Evolutionary conservation across 805 yeast species (phyloP).

Genomic region (Saturnispora quitensis): DNA sequence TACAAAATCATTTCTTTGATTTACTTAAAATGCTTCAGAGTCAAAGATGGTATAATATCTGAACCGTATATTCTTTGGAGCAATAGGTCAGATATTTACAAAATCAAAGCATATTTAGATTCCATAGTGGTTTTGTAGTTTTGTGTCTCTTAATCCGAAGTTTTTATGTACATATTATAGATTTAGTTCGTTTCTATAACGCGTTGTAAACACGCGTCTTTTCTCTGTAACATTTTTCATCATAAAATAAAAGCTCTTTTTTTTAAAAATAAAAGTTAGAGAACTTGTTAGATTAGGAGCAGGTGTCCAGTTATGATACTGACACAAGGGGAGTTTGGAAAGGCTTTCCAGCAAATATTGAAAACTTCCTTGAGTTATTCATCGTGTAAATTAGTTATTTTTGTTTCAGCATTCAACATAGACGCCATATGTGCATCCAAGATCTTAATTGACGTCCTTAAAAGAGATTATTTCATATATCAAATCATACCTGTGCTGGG

Average conservation of each 20-base stretch:
- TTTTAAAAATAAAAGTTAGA: background rate
- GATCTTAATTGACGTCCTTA: slow-evolving; percentile 59
- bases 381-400: slow-evolving; percentile 79
- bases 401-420: slow-evolving; percentile 83
- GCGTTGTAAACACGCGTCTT: background rate
- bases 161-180: background rate
- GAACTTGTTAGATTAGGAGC: background rate
- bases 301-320: slow-evolving; percentile 49
- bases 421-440: slow-evolving; percentile 89
- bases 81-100: slow-evolving; percentile 20
- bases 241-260: background rate
- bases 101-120: slow-evolving; percentile 17
- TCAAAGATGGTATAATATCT: slow-evolving; percentile 14
- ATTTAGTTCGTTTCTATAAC: background rate
- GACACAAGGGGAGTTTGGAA: slow-evolving; percentile 56
- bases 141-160: no score
- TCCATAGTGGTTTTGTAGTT: slow-evolving; percentile 10
- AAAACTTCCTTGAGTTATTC: slow-evolving; percentile 78
- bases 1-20: slow-evolving; percentile 20
- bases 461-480: slow-evolving; percentile 75
- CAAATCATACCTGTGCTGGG: slow-evolving; percentile 93
- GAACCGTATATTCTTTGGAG: slow-evolving; percentile 26
- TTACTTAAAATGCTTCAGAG: slow-evolving; percentile 24
- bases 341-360: slow-evolving; percentile 59
- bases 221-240: background rate